Percentiles rank a stretch among this genome's conserved stretches.
Evolutionary conservation across 805 yeast genomes (phyloP).

Genomic region (Candida nemodendra): DNA sequence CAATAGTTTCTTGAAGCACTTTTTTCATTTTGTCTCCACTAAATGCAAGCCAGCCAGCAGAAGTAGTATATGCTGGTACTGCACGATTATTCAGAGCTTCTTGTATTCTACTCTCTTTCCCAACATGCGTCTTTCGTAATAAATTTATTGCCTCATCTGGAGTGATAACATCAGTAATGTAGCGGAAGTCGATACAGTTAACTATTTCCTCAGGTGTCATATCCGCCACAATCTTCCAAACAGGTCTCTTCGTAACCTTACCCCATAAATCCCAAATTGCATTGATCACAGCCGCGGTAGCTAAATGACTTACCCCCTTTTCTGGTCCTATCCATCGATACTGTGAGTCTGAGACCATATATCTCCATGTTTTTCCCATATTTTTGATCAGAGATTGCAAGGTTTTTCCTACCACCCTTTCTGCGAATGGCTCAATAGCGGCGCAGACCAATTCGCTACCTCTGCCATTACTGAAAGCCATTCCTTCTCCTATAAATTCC

Average conservation of each 20-base stretch:
- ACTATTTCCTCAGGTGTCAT: constrained; percentile 42
- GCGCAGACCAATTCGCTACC: constrained; percentile 37
- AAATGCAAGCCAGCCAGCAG: constrained; percentile 46
- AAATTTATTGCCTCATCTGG: constrained; percentile 39
- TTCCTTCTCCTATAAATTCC: constrained; percentile 37
- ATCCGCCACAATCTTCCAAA: constrained; percentile 43
- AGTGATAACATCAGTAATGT: constrained; percentile 43
- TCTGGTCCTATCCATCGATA: constrained; percentile 48
- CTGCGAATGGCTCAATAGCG: constrained; percentile 38
- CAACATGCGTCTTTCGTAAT: constrained; percentile 29
- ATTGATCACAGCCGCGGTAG: constrained; percentile 40
- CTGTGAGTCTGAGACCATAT: constrained; percentile 39
- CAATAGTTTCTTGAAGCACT: constrained; percentile 33
- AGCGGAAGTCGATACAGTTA: constrained; percentile 40
- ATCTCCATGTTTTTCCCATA: constrained; percentile 41
- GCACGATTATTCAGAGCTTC: constrained; percentile 35
- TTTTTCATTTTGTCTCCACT: constrained; percentile 39
- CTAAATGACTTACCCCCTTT: constrained; percentile 41
- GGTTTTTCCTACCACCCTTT: constrained; percentile 34
- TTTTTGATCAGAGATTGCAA: constrained; percentile 34
- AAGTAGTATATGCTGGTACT: constrained; percentile 45
- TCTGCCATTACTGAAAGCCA: constrained; percentile 42
- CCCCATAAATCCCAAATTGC: constrained; percentile 47
- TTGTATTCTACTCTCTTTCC: constrained; percentile 33
- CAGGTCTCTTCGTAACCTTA: constrained; percentile 35